Base-by-base conservation (phyloP, 495 filamentous ascomycete genomes). In the Platismatia glauca region DNA sequence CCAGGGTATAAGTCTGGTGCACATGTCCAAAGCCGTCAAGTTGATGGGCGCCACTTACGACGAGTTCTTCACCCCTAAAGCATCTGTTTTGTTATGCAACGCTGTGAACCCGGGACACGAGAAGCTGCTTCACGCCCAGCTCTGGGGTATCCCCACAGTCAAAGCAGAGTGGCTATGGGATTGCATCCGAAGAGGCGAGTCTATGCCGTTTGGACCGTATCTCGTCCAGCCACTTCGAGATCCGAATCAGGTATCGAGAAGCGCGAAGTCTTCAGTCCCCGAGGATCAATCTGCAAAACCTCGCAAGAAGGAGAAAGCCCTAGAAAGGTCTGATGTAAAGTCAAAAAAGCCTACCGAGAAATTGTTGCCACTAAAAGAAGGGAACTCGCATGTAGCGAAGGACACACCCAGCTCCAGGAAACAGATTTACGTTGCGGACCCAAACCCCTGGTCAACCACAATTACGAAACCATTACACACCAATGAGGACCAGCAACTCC, bases 81-180 rank as follows among this genome's bases (percentile, higher is more conserved):
- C 82, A 18, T 88, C 87, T 3, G 75, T 95, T 37, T 77, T 96
- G 3, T 70, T 96, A 16, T 89, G 87, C 68, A 81, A 84, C 4
- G 75, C 83, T 3, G 70, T 81, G 43, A 70, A 71, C 22, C 76
- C 84, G n/a, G 86, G 83, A 56, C 78, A 81, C 44, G 87, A 93
- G 64, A 98, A 98, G 69, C 76, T 94, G 18, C 79, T 85, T 16
- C 84, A 89, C 73, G 89, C 91, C 1, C 63, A 79, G 31, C 77
- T 82, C 64, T 89, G 90, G 78, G 79, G 81, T 16, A 85, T 97
- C 11, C 88, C 91, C 31, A 84, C 90, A 3, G 88, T 97, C 24
- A 83, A 79, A 8, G 80, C 81, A 7, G 83, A 84, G 18, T 98
- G 94, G 94, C 76, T 98, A 4, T 91, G 87, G 84, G 82, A 84